Conservation (phyloP, 305 asterid species). For the Fraxinus angustifolia region DNA sequence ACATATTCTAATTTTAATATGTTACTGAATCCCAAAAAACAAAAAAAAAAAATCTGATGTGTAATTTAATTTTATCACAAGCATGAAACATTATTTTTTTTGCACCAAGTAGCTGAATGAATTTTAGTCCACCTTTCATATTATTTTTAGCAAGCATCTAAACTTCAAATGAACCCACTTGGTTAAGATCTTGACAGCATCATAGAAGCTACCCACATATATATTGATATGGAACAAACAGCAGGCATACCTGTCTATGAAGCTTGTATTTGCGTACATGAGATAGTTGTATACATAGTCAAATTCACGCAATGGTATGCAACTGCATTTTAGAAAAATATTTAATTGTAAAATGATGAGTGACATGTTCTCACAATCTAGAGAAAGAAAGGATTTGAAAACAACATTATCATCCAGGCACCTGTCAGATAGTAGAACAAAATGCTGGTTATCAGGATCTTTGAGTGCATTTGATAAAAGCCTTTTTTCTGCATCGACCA, state of each 20-base stretch:
- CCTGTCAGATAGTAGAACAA: conserved; percentile 95
- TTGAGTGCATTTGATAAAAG: conserved; percentile 77
- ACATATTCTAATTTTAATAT: background rate
- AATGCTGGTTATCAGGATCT: conserved; percentile 82
- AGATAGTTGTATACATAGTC: conserved; percentile 86
- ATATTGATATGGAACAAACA: background rate
- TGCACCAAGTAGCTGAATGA: background rate
- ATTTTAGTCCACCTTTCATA: background rate
- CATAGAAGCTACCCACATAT: conserved; percentile 16
- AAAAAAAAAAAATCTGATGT: too few species aligned
- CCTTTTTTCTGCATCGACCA: conserved; percentile 98
- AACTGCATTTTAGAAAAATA: conserved; percentile 57
- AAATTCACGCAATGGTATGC: conserved; percentile 86
- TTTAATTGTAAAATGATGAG: conserved; percentile 24
- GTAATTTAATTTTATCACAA: background rate
- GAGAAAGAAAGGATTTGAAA: background rate
- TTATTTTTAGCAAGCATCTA: background rate
- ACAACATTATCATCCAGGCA: conserved; percentile 23
- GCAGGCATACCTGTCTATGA: conserved; percentile 75
- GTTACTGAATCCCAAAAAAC: background rate
- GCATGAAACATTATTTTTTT: background rate
- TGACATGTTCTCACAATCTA: conserved; percentile 9
- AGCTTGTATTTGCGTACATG: conserved; percentile 92
- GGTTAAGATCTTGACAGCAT: background rate
- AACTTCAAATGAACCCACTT: background rate